Conservation (phyloP, 805 yeast species). For the Peterozyma toletana region DNA sequence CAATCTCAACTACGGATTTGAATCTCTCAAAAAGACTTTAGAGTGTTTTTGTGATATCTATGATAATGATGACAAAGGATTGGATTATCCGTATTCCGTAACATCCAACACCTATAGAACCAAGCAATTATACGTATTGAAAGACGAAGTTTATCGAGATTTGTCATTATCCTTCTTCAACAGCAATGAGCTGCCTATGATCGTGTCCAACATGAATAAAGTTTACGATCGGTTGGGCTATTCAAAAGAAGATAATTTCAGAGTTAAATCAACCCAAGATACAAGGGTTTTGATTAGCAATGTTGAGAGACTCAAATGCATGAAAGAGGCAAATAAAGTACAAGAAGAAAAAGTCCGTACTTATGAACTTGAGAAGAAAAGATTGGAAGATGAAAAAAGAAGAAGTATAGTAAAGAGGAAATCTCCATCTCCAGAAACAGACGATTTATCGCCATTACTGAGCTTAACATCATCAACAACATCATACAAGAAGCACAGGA, state of each 20-base stretch:
- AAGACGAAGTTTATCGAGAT: conserved; percentile 24
- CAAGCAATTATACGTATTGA: conserved; percentile 25
- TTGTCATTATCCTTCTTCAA: conserved; percentile 1
- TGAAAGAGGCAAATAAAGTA: not conserved
- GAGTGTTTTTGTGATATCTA: conserved; percentile 11
- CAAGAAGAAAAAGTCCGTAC: not conserved
- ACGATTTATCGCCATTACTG: conserved; percentile 1
- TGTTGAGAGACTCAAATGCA: not conserved
- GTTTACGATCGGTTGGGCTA: conserved; percentile 1
- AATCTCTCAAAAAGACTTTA: not conserved
- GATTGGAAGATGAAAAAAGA: not conserved
- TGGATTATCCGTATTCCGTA: conserved; percentile 17
- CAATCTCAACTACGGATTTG: conserved; percentile 19
- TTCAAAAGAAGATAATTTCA: not conserved
- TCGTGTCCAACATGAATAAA: not conserved
- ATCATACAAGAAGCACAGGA: conserved; percentile 2
- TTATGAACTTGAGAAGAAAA: not conserved
- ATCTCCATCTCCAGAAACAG: not conserved
- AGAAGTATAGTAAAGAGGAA: not conserved
- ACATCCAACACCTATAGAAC: conserved; percentile 16
- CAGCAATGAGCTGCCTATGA: not conserved
- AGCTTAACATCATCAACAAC: not conserved
- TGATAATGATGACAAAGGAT: conserved; percentile 16
- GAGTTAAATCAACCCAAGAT: not conserved
- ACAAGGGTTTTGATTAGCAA: not conserved